Percentiles rank a stretch among this genome's conserved stretches.
These are phyloP conservation scores for Fusarium kyushuense DNA, from an alignment of 2,329 filamentous ascomycete species.

Conservation along the genomic window DNA sequence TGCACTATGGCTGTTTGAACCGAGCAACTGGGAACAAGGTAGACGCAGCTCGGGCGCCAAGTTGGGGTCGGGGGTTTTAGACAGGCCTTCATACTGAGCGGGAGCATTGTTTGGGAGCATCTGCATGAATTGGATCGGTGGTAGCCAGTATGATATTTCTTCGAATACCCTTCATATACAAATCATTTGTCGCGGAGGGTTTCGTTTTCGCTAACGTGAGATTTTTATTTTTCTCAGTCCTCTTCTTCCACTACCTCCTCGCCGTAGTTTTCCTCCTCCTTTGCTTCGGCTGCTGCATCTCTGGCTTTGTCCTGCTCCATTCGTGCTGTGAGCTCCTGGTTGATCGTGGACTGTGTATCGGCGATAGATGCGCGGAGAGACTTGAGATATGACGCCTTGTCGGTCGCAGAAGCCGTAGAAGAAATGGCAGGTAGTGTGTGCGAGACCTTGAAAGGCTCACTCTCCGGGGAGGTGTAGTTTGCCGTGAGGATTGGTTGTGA, in stretches of 20 bases:
- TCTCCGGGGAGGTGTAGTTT: slow-evolving; percentile 66
- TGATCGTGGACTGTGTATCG: slow-evolving; percentile 74
- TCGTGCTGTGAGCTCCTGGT: slow-evolving; percentile 75
- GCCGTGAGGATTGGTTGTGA: slow-evolving; percentile 52
- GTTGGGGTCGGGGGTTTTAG: slow-evolving; percentile 55
- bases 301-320: slow-evolving; percentile 79
- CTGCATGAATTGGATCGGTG: slow-evolving; percentile 42
- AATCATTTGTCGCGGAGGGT: slow-evolving; percentile 19
- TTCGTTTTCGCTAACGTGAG: background rate
- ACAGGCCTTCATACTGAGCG: slow-evolving; percentile 23
- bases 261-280: slow-evolving; percentile 84
- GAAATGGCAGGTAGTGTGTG: slow-evolving; percentile 53
- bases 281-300: slow-evolving; percentile 64
- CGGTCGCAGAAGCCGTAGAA: slow-evolving; percentile 53
- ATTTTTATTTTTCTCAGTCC: slow-evolving; percentile 42
- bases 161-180: slow-evolving; percentile 41
- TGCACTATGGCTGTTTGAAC: slow-evolving; percentile 83
- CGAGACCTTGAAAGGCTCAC: slow-evolving; percentile 60
- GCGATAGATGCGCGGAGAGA: slow-evolving; percentile 68
- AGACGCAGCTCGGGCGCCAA: slow-evolving; percentile 50
- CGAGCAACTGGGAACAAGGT: slow-evolving; percentile 57
- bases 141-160: slow-evolving; percentile 44
- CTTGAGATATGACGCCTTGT: slow-evolving; percentile 70
- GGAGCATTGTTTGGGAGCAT: slow-evolving; percentile 37
- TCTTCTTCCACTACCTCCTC: slow-evolving; percentile 82